Conservation (phyloP, 2,329 filamentous ascomycete genomes). For the Scedosporium aurantiacum region DNA sequence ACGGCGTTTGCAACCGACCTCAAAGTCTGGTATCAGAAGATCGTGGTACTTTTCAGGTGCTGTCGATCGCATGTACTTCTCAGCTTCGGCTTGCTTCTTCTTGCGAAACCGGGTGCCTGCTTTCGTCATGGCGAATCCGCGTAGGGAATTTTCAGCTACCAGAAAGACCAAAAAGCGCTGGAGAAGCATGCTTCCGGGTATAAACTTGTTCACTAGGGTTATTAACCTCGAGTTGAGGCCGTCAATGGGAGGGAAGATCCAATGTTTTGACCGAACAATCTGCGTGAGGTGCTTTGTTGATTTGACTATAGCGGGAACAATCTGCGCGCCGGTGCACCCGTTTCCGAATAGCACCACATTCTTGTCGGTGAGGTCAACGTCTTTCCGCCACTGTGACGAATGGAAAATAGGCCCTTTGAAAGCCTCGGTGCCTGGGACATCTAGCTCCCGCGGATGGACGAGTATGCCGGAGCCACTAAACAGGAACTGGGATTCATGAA, state of each 20-base stretch:
- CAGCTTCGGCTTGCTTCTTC: slow-evolving; percentile 24
- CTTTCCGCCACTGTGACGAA: slow-evolving; percentile 42
- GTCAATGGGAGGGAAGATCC: slow-evolving; percentile 25
- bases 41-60: slow-evolving; percentile 51
- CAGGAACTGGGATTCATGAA: slow-evolving; percentile 29
- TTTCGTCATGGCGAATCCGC: slow-evolving; percentile 28
- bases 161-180: slow-evolving; percentile 31
- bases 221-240: slow-evolving; percentile 10
- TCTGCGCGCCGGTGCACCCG: slow-evolving; percentile 43
- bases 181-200: slow-evolving; percentile 34
- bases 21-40: slow-evolving; percentile 50
- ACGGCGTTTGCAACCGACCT: slow-evolving; percentile 52
- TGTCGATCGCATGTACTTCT: slow-evolving; percentile 27
- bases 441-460: slow-evolving; percentile 20
- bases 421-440: slow-evolving; percentile 35
- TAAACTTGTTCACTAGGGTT: slow-evolving; percentile 25
- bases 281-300: slow-evolving; percentile 26
- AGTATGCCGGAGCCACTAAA: slow-evolving; percentile 25
- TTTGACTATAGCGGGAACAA: slow-evolving; percentile 33
- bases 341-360: slow-evolving; percentile 42
- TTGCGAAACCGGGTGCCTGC: slow-evolving; percentile 22
- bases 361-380: slow-evolving; percentile 34
- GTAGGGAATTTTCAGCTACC: slow-evolving; percentile 20
- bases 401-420: slow-evolving; percentile 45
- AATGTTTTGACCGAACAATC: slow-evolving; percentile 30